A percentile compares a stretch with the other conserved stretches of the same genome.
phyloP scores from a whole-genome alignment of 371 early-diverging fungal genomes.

The Mortierella sp. region DNA sequence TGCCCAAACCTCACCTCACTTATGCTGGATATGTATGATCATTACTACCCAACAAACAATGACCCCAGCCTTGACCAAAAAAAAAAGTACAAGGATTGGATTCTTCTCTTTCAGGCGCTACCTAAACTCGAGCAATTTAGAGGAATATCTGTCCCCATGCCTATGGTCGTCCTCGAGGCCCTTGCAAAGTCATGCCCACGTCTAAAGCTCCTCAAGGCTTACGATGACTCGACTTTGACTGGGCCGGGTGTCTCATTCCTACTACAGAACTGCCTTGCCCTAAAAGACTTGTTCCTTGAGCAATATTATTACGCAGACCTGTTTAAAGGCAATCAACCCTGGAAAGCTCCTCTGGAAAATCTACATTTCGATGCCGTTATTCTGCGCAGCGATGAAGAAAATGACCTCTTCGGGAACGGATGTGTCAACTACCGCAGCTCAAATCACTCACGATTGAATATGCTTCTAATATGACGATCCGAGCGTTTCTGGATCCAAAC shows the following conservation, averaged over 20 bases:
- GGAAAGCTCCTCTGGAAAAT: slow-evolving; percentile 19
- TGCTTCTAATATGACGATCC: neutral
- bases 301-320: neutral
- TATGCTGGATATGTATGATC: neutral
- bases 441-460: neutral
- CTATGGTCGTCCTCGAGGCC: slow-evolving; percentile 1
- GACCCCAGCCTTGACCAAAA: too few relatives aligned
- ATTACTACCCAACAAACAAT: neutral
- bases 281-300: neutral
- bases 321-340: slow-evolving; percentile 1
- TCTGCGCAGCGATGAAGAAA: neutral
- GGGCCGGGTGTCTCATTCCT: neutral
- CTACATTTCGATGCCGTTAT: neutral
- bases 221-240: neutral
- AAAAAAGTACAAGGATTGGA: slow-evolving; percentile 4
- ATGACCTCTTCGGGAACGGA: slow-evolving; percentile 7
- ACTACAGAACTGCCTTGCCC: neutral
- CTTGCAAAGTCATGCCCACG: slow-evolving; percentile 10
- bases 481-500: slow-evolving; percentile 5
- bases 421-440: slow-evolving; percentile 13
- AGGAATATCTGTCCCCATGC: neutral
- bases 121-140: slow-evolving; percentile 1
- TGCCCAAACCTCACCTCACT: slow-evolving; percentile 13
- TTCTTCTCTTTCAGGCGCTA: slow-evolving; percentile 8
- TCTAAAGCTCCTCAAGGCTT: neutral